Conservation (phyloP, 139 green algal genomes). For the Ostreobium quekettii region DNA sequence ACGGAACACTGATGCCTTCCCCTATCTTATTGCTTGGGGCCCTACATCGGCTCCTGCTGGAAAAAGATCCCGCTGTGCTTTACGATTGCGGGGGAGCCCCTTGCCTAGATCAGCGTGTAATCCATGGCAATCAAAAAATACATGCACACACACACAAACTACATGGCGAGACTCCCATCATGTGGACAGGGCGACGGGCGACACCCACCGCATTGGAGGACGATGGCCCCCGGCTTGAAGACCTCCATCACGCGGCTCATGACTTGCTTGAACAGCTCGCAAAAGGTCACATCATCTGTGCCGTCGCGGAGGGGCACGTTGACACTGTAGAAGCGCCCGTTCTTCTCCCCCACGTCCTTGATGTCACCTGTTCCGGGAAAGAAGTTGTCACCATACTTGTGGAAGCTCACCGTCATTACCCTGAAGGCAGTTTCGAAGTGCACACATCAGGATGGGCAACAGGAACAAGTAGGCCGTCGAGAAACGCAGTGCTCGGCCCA, state of each 20-base stretch:
- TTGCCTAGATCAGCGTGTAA: too few relatives aligned
- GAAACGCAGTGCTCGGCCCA: too few relatives aligned
- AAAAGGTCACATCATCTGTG: conserved; percentile 72
- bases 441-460: too few relatives aligned
- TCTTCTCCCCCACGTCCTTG: conserved; percentile 62
- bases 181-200: background rate
- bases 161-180: background rate
- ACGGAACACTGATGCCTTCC: too few relatives aligned
- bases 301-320: conserved; percentile 82
- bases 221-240: conserved; percentile 80
- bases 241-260: conserved; percentile 73
- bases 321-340: conserved; percentile 62
- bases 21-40: too few relatives aligned
- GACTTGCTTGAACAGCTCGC: conserved; percentile 71
- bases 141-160: too few relatives aligned
- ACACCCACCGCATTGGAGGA: conserved; percentile 74
- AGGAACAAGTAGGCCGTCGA: too few relatives aligned
- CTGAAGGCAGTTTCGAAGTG: conserved; percentile 33
- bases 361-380: conserved; percentile 92
- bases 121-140: too few relatives aligned
- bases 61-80: too few relatives aligned
- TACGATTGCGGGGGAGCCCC: too few relatives aligned
- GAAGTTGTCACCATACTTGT: conserved; percentile 82
- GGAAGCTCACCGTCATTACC: conserved; percentile 86
- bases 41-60: too few relatives aligned